A percentile compares a stretch with the other conserved stretches of the same genome.
phyloP scores from a whole-genome alignment of 2,329 filamentous ascomycete species.

The Thelonectria blattea region DNA sequence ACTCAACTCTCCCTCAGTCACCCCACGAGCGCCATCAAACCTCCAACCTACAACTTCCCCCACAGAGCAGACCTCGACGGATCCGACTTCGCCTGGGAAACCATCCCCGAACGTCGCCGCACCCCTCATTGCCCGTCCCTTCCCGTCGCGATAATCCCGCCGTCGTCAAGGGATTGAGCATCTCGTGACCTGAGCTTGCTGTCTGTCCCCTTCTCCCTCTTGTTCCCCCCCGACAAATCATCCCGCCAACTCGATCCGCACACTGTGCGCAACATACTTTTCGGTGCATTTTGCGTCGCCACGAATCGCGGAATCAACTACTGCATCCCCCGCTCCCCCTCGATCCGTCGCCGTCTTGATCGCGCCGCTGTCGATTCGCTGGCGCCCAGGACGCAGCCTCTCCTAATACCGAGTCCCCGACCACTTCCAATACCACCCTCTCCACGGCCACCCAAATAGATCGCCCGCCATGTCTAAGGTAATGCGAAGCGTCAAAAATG shows the following conservation, averaged over 20 bases:
- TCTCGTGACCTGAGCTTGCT: conserved; percentile 34
- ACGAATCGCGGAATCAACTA: conserved; percentile 9
- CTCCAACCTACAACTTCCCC: conserved; percentile 28
- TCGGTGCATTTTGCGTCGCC: conserved; percentile 23
- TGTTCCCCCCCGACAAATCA: conserved; percentile 17
- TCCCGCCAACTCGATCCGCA: conserved; percentile 23
- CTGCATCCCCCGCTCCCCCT: conserved; percentile 15
- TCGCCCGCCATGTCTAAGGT: conserved; percentile 84
- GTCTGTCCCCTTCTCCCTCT: conserved; percentile 32
- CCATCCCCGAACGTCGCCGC: conserved; percentile 3
- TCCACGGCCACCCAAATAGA: conserved; percentile 19
- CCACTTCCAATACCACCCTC: conserved; percentile 9
- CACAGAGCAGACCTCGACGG: conserved; percentile 22
- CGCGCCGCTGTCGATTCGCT: conserved; percentile 30
- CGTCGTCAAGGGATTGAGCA: conserved; percentile 21
- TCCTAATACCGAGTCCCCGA: conserved; percentile 10
- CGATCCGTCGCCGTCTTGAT: conserved; percentile 19
- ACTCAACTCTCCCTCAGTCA: conserved; percentile 19
- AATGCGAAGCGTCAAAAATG: conserved; percentile 97
- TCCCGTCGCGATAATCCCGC: conserved; percentile 24
- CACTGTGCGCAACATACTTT: conserved; percentile 28
- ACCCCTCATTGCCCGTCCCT: conserved; percentile 11
- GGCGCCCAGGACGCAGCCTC: conserved; percentile 29
- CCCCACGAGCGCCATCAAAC: conserved; percentile 28
- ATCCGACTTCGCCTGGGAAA: conserved; percentile 23